Base-by-base conservation (phyloP, 1,284 basidiomycete species). In the Singerocomus inundabilis region DNA sequence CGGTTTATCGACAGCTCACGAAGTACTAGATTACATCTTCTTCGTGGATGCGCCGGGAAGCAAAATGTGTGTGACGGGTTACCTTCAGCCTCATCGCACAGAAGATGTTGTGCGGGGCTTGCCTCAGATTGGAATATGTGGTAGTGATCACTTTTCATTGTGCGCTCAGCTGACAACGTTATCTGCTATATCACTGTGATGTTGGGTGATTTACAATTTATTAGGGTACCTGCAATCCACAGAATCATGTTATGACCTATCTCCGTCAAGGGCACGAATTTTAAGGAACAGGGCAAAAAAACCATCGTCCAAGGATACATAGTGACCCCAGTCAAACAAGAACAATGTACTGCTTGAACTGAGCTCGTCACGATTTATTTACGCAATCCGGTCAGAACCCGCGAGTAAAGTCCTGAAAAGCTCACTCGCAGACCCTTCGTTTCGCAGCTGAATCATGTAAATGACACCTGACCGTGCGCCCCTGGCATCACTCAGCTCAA, bases 381-480 rank as follows among this genome's bases (percentile, higher is more conserved):
- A 54, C 11, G 48, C 49, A 4, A 57, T 53, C 37, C 93, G 78
- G 68, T 94, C 92, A 37, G 92, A 93, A 29, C 96, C 96, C 48
- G 82, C 85, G 28, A 99, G 73, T 59, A 99, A 77, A 67, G 84
- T 87, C 59, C 91, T 87, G 67, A 93, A 98, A 47, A 99, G 70
- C 2, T 88, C 91, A 15, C 78, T 80, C 8, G 96, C 93, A 12
- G 86, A 85, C 48, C 80, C 81, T 70, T 99, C 97, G 68, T 91
- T 96, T 57, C 90, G 80, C 37, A 95, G 72, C 70, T 97, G 93
- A 48, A 99, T 84, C 96, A 99, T 98, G 67, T 99, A 98, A 49
- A 99, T 78, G 64, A 98, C 87, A 11, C 97, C 97, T n/a, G 95
- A 97, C 50, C 94, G 81, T 48, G 82, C 71, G 7, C 96, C 96